phyloP scores from a whole-genome alignment of 495 filamentous ascomycete species.

The Annulohypoxylon nitens region DNA sequence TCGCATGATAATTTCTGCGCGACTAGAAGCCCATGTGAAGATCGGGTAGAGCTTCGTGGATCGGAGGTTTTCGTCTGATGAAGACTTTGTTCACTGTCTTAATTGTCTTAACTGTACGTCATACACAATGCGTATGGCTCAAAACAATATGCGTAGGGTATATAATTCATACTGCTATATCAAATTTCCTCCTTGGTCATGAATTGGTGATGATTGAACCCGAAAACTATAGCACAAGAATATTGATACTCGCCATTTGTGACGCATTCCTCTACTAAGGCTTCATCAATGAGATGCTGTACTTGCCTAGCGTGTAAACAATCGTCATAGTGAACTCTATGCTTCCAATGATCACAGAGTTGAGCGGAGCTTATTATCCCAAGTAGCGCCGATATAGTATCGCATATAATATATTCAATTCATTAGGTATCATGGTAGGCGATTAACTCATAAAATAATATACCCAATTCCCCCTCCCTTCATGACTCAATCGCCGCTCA shows the following conservation, averaged over 20 bases:
- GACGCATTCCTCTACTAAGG: too few relatives aligned
- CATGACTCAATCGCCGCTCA: conserved; percentile 62
- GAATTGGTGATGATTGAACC: too few relatives aligned
- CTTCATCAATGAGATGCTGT: too few relatives aligned
- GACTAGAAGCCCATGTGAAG: background rate
- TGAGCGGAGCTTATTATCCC: too few relatives aligned
- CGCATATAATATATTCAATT: conserved; percentile 9
- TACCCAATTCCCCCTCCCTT: background rate
- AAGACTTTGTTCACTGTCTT: background rate
- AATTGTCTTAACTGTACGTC: too few relatives aligned
- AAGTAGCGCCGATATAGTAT: too few relatives aligned
- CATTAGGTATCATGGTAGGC: conserved; percentile 11
- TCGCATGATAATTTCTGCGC: background rate
- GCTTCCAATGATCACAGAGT: too few relatives aligned
- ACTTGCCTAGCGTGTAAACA: too few relatives aligned
- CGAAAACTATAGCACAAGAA: too few relatives aligned
- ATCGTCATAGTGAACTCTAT: too few relatives aligned
- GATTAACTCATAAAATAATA: background rate
- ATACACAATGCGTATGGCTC: background rate
- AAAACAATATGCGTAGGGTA: background rate
- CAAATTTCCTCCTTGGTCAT: too few relatives aligned
- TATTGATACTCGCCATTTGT: too few relatives aligned
- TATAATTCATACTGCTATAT: background rate
- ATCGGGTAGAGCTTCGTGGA: background rate
- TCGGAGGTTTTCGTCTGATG: background rate